phyloP scores from a whole-genome alignment of 2,329 filamentous ascomycete species.

The Aureobasidium sp. region DNA sequence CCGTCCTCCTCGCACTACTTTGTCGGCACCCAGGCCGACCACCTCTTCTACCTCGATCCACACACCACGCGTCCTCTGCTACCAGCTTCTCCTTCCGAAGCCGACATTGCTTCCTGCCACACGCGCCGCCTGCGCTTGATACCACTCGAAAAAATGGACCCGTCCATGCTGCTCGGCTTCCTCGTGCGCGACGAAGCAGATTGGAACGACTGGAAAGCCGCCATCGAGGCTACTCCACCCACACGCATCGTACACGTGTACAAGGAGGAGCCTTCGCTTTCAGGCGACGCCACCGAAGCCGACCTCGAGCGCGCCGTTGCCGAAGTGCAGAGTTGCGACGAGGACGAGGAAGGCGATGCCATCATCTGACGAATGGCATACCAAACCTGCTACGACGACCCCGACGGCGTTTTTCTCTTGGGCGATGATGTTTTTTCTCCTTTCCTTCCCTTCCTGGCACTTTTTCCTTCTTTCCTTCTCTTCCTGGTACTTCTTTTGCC shows the following conservation, averaged over 20 bases:
- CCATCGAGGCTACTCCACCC: conserved; percentile 23
- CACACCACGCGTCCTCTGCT: conserved; percentile 74
- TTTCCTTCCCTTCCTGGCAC: background rate
- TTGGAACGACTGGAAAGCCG: conserved; percentile 71
- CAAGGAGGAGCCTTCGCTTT: conserved; percentile 51
- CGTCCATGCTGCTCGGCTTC: conserved; percentile 94
- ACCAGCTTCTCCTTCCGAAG: conserved; percentile 47
- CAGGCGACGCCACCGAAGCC: conserved; percentile 24
- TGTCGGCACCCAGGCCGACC: conserved; percentile 61
- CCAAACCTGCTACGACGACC: background rate
- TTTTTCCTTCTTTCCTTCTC: too few relatives aligned
- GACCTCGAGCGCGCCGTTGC: conserved; percentile 55
- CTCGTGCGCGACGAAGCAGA: conserved; percentile 74
- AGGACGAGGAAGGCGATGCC: conserved; percentile 39
- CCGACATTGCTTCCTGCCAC: conserved; percentile 77
- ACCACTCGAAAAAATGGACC: conserved; percentile 88
- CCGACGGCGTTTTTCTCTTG: conserved; percentile 4
- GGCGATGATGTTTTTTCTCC: background rate
- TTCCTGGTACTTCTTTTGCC: background rate
- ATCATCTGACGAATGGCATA: conserved; percentile 8
- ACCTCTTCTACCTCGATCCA: conserved; percentile 91
- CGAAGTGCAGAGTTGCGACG: conserved; percentile 82
- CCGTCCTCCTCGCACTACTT: conserved; percentile 84
- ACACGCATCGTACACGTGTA: conserved; percentile 71
- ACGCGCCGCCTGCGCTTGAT: conserved; percentile 75